Conservation (phyloP, 2,329 filamentous ascomycete genomes). For the Penicillium freii region DNA sequence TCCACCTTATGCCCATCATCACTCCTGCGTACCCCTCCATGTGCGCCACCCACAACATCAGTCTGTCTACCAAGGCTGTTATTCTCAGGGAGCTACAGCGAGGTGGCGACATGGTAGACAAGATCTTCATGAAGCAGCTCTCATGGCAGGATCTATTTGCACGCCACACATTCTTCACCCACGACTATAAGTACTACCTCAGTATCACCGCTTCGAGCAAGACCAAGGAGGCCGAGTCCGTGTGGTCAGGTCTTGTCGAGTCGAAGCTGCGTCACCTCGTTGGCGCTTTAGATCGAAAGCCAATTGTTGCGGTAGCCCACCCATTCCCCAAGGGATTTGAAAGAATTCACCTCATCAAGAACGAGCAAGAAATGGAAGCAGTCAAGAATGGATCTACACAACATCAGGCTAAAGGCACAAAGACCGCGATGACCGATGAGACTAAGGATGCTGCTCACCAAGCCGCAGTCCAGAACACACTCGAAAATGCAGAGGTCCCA, state of each 20-base stretch:
- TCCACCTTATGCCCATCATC: constrained; percentile 96
- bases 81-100: constrained; percentile 80
- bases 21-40: constrained; percentile 96
- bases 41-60: constrained; percentile 96
- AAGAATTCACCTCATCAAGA: constrained; percentile 68
- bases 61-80: constrained; percentile 76
- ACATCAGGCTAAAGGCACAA: constrained; percentile 56
- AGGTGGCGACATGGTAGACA: constrained; percentile 72
- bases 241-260: constrained; percentile 89
- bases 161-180: constrained; percentile 90
- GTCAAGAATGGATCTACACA: constrained; percentile 62
- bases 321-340: constrained; percentile 93
- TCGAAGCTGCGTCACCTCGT: constrained; percentile 89
- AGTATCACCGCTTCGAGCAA: constrained; percentile 80
- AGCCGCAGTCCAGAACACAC: constrained; percentile 49
- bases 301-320: constrained; percentile 77
- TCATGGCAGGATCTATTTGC: constrained; percentile 86
- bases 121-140: constrained; percentile 72
- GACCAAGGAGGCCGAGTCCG: constrained; percentile 77
- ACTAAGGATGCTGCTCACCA: constrained; percentile 51
- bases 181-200: constrained; percentile 93
- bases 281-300: constrained; percentile 74
- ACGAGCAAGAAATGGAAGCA: constrained; percentile 60
- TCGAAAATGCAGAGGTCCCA: constrained; percentile 42
- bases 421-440: constrained; percentile 53